Evolutionary conservation across 768 basidiomycete species (phyloP).

Genomic region (Lactarius indigo): DNA sequence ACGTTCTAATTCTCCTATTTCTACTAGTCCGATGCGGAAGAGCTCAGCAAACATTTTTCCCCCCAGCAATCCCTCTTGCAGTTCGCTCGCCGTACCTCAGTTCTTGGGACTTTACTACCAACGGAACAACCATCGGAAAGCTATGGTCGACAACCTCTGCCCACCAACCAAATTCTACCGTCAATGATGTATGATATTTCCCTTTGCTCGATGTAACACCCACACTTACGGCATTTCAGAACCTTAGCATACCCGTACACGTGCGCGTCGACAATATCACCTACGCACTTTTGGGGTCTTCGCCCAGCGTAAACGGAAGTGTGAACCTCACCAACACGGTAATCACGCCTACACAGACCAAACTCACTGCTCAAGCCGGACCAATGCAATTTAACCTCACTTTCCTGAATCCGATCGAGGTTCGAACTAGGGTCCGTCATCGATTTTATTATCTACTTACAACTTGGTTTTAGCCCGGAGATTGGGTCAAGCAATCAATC

Average conservation of each 20-base stretch:
- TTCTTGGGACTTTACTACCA: conserved; percentile 23
- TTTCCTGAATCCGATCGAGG: conserved; percentile 41
- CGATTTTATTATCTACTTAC: neutral
- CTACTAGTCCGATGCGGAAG: neutral
- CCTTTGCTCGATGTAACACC: neutral
- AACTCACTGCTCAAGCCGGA: conserved; percentile 35
- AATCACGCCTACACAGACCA: conserved; percentile 38
- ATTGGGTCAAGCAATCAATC: conserved; percentile 39
- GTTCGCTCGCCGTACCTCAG: conserved; percentile 31
- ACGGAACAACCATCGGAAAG: conserved; percentile 4
- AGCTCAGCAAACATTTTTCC: conserved; percentile 23
- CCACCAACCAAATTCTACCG: neutral
- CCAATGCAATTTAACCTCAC: conserved; percentile 36
- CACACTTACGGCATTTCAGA: neutral
- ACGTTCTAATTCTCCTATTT: neutral
- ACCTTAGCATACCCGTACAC: conserved; percentile 16
- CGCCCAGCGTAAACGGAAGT: neutral
- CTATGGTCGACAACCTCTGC: conserved; percentile 26
- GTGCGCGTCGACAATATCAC: conserved; percentile 17
- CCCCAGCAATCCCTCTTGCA: conserved; percentile 28
- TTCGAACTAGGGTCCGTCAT: conserved; percentile 9
- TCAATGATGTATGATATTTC: neutral
- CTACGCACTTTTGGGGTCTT: conserved; percentile 25
- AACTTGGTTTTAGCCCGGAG: conserved; percentile 30
- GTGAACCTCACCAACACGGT: conserved; percentile 27